Evolutionary conservation across 2,329 filamentous ascomycete genomes (phyloP), one percentile per base, ranked within the genome.

Genomic region (Capronia americana): DNA sequence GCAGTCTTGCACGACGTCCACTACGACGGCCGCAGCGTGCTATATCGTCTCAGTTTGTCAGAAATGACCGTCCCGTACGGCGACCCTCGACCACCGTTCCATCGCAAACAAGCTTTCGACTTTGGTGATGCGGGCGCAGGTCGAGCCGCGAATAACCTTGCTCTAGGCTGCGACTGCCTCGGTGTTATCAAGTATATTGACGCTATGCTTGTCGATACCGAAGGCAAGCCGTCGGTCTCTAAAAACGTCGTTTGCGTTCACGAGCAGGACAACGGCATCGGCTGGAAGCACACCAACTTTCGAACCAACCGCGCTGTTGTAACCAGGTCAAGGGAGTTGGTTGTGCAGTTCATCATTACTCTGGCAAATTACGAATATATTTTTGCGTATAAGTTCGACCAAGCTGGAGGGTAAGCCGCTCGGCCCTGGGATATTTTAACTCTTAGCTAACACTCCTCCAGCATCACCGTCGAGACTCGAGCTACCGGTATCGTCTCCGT

Each of bases 1-100:
- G 85, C 87, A 8, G 88, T 90, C 2, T 81, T 92, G 4, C 88
- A 92, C 72, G 88, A 92, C 70, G 78, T 92, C n/a, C 83, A 83
- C 72, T 92, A 90, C 73, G 87, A 90, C 71, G 84, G 84, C 30
- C 83, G 88, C 11, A 87, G 85, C 56, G 80, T 92, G 38, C 82
- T 91, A 73, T 89, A 91, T 77, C 84, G 89, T 0, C 76, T 92
- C 41, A 87, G 86, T 68, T 82, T 90, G 66, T 87, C 86, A 67
- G 90, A 92, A 75, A 89, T 92, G 85, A 86, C 85, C 1, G 87
- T 90, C 0, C 88, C 88, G 0, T 92, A 91, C 70, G 88, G 81
- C 5, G 89, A 91, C 70, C 86, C 86, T 1, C 84, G 89, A 1
- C 79, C 83, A 0, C 89, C 88, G 0, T 91, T 86, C 74, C 87